Evolutionary conservation across 2,329 filamentous ascomycete genomes (phyloP).

Genomic region (Hypocrella siamensis): DNA sequence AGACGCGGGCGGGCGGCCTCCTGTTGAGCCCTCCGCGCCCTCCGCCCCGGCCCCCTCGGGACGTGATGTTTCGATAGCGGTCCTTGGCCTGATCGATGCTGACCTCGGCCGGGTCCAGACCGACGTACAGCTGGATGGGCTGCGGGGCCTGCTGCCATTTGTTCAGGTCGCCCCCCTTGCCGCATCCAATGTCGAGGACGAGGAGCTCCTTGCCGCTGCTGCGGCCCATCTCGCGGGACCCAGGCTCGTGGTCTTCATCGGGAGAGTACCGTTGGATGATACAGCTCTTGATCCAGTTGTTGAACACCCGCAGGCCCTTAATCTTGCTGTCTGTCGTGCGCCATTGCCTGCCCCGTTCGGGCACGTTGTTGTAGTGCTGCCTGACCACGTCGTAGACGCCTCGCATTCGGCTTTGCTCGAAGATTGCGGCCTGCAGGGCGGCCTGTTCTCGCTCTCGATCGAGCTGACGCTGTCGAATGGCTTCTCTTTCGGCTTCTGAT

Average conservation of each 20-base stretch:
- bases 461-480: constrained; percentile 45
- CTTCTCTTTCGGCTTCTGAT: constrained; percentile 49
- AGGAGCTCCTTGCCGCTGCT: constrained; percentile 47
- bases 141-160: constrained; percentile 97
- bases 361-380: constrained; percentile 92
- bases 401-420: constrained; percentile 23
- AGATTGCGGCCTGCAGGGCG: constrained; percentile 18
- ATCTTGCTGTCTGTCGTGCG: constrained; percentile 86
- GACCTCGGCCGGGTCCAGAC: constrained; percentile 81
- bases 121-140: constrained; percentile 81
- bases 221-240: constrained; percentile 36
- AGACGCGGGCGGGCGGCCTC: constrained; percentile 41
- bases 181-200: constrained; percentile 88
- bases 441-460: constrained; percentile 35
- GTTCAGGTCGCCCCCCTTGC: constrained; percentile 85
- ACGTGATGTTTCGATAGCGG: constrained; percentile 60
- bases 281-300: constrained; percentile 98
- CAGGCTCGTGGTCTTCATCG: constrained; percentile 54
- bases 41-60: constrained; percentile 39
- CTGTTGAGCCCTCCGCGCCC: constrained; percentile 34
- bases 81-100: constrained; percentile 84
- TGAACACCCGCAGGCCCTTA: constrained; percentile 85
- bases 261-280: constrained; percentile 94
- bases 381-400: constrained; percentile 71
- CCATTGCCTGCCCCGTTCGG: constrained; percentile 88